Evolutionary conservation across 1,284 basidiomycete genomes (phyloP).

Genomic region (Flammula alnicola): DNA sequence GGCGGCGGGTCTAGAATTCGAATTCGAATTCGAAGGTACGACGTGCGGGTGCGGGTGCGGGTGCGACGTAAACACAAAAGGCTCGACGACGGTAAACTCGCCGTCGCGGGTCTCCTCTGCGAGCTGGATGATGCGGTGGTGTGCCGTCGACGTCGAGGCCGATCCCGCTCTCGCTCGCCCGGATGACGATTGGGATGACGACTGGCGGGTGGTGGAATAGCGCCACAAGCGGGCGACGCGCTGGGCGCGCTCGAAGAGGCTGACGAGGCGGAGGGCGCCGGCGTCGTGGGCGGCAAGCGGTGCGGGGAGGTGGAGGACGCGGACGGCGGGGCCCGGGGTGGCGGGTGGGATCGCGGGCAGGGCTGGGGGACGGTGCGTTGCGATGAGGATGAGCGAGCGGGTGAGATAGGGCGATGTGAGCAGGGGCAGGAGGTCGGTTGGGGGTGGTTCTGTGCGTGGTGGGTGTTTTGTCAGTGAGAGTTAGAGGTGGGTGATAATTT

Average conservation of each 20-base stretch:
- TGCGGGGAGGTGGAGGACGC: slow-evolving; percentile 48
- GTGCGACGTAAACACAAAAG: too few relatives aligned
- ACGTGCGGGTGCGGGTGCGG: too few relatives aligned
- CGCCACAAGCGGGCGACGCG: slow-evolving; percentile 52
- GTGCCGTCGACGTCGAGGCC: neutral
- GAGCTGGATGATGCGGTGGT: slow-evolving; percentile 32
- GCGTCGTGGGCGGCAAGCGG: slow-evolving; percentile 49
- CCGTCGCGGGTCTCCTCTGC: slow-evolving; percentile 32
- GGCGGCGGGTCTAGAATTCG: too few relatives aligned
- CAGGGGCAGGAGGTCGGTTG: slow-evolving; percentile 48
- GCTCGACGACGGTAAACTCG: slow-evolving; percentile 36
- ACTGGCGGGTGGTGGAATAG: neutral
- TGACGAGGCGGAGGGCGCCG: slow-evolving; percentile 55
- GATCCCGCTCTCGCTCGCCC: neutral
- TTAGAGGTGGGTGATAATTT: too few relatives aligned
- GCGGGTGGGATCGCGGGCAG: slow-evolving; percentile 20
- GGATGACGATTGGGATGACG: neutral
- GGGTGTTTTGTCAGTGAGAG: neutral
- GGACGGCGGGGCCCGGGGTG: slow-evolving; percentile 24
- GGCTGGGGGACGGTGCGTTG: slow-evolving; percentile 48
- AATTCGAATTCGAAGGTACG: too few relatives aligned
- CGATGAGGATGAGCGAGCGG: slow-evolving; percentile 52
- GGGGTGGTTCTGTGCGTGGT: slow-evolving; percentile 38
- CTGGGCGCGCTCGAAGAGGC: slow-evolving; percentile 56
- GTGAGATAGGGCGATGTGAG: slow-evolving; percentile 49